phyloP scores from a whole-genome alignment of 208 protist genomes.

The Trypanosoma mega region DNA sequence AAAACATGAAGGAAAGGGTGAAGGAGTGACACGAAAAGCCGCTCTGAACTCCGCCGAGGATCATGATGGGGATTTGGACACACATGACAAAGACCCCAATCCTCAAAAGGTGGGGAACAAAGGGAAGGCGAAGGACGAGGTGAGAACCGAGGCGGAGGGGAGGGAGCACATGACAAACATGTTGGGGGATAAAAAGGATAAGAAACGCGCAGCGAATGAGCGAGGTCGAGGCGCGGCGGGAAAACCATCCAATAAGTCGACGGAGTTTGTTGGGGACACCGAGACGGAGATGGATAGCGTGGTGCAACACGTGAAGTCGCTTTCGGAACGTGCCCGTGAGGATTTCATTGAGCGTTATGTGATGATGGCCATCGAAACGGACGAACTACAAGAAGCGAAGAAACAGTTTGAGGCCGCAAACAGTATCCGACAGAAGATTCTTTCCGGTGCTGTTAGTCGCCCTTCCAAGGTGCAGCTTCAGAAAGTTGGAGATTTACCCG shows the following conservation, averaged over 20 bases:
- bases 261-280: slow-evolving; percentile 11
- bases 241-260: too few species aligned
- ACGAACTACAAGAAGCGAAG: slow-evolving; percentile 18
- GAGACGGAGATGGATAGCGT: slow-evolving; percentile 16
- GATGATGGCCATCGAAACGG: slow-evolving; percentile 8
- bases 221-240: too few species aligned
- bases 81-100: too few species aligned
- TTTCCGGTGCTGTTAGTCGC: slow-evolving; percentile 23
- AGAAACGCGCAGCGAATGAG: too few species aligned
- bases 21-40: too few species aligned
- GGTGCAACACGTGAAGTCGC: slow-evolving; percentile 4
- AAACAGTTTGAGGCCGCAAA: slow-evolving; percentile 22
- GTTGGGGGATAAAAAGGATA: not conserved
- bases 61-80: too few species aligned
- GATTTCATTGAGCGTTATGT: slow-evolving; percentile 22
- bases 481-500: slow-evolving; percentile 24
- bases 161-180: too few species aligned
- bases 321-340: slow-evolving; percentile 16
- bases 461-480: slow-evolving; percentile 43
- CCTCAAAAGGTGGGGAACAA: too few species aligned
- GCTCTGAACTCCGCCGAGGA: too few species aligned
- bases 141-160: too few species aligned
- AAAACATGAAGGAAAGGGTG: too few species aligned
- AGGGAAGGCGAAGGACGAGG: too few species aligned
- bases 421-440: slow-evolving; percentile 29